Base-by-base conservation (phyloP, 768 basidiomycete genomes). In the Tulasnella calospora region DNA sequence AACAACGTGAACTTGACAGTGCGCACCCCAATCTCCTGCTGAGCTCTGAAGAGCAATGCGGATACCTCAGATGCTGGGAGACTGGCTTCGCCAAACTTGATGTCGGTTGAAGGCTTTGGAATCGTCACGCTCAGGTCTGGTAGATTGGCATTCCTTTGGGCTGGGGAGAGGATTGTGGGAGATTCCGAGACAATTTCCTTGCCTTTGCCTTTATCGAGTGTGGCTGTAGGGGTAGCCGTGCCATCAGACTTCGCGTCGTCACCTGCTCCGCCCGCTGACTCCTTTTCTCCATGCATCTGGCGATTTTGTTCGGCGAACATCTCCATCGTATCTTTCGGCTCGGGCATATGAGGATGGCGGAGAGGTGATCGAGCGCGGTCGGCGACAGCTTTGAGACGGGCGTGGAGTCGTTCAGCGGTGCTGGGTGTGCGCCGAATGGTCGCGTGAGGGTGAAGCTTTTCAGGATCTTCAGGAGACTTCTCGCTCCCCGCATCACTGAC, bases 401-500 rank as follows among this genome's bases (percentile, higher is more conserved):
- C 89, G 1, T 92, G 87, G 81, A 98, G 94, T 74, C 95, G 91
- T 83, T 97, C 95, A 0, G 95, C 92, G 70, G 97, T 92, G 73
- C 92, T 95, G 21, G 90, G 88, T 23, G 92, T 90, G 27, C 93
- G 88, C 75, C 89, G 87, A 0, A 83, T 76, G 30, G 71, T 82
- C 72, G 51, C 71, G 8, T 78, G 77, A n/a, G 79, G 51, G 21
- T 80, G 79, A 12, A 77, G 41, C 71, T 13, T 90, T 83, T 76
- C 89, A 88, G 13, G 94, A 93, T 23, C 94, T 95, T n/a, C 87
- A 88, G 80, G 82, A 19, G 86, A 81, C 73, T 88, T 88, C 70
- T 85, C 85, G 82, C 88, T 91, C 9, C 95, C 61, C 33, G 61
- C 61, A 33, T 67, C 61, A 33, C 61, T 67, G 7, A n/a, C 8